Percentiles rank a stretch among this genome's conserved stretches.
These are phyloP conservation scores for Chlamydomonas reinhardtii DNA, from an alignment of 163 green algal genomes.

Conservation along the genomic window DNA sequence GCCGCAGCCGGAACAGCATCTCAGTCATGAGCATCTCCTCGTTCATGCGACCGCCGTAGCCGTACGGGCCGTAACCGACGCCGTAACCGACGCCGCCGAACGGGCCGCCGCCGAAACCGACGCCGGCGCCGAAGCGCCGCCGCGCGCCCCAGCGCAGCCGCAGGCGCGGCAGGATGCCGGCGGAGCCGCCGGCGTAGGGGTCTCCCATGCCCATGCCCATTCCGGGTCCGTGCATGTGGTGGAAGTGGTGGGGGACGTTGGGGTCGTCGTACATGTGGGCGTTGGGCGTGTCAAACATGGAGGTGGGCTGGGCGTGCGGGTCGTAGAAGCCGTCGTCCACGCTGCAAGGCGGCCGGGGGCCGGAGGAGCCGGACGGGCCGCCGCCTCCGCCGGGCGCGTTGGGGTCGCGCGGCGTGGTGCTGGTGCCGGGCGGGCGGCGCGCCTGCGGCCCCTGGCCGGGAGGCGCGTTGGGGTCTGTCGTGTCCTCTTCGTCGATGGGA, in stretches of 20 bases:
- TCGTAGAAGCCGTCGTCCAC: constrained; percentile 19
- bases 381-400: neutral
- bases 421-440: neutral
- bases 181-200: too few relatives aligned
- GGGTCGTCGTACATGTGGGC: neutral
- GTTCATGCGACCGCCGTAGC: neutral
- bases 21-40: constrained; percentile 38
- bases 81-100: too few relatives aligned
- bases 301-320: too few relatives aligned
- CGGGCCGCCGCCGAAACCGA: neutral
- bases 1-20: constrained; percentile 49
- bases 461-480: neutral
- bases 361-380: neutral
- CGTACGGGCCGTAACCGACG: constrained; percentile 8
- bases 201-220: constrained; percentile 1
- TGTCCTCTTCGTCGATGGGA: constrained; percentile 36
- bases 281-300: neutral
- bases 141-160: neutral
- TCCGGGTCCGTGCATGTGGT: neutral
- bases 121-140: neutral
- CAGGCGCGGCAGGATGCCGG: neutral
- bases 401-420: neutral
- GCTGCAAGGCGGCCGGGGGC: constrained; percentile 21
- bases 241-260: neutral
- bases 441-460: neutral